Conservation (phyloP, 2,329 filamentous ascomycete species). For the Fusarium bulbicola region DNA sequence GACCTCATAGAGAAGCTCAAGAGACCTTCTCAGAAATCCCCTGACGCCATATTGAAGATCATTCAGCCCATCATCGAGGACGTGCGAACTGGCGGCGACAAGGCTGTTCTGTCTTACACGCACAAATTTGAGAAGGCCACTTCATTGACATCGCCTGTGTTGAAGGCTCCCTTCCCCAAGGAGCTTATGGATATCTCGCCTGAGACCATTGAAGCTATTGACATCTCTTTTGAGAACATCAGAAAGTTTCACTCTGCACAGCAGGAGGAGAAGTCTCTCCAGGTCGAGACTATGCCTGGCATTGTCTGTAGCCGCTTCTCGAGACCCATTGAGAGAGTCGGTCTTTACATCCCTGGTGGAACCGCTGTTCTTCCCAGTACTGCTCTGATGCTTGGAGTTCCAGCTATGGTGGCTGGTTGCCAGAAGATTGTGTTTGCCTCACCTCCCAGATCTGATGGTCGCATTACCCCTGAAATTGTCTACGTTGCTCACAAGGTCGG, state of each 20-base stretch:
- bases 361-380: conserved; percentile 98
- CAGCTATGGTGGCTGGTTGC: conserved; percentile 96
- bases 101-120: conserved; percentile 89
- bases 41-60: conserved; percentile 91
- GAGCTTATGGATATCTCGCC: conserved; percentile 84
- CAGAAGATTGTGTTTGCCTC: conserved; percentile 94
- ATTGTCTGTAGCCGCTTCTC: conserved; percentile 94
- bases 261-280: conserved; percentile 80
- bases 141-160: conserved; percentile 85
- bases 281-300: conserved; percentile 97
- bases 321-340: conserved; percentile 93
- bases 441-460: conserved; percentile 87
- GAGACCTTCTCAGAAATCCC: conserved; percentile 91
- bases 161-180: conserved; percentile 87
- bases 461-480: conserved; percentile 94
- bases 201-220: conserved; percentile 92
- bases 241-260: conserved; percentile 93
- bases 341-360: conserved; percentile 93
- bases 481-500: conserved; percentile 98
- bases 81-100: conserved; percentile 84
- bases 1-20: conserved; percentile 80
- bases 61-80: conserved; percentile 92
- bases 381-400: conserved; percentile 96
- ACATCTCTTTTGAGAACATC: conserved; percentile 94
- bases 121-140: conserved; percentile 99